A percentile compares a stretch with the other conserved stretches of the same genome.
phyloP scores from a whole-genome alignment of 768 basidiomycete genomes.

The Termitomyces sp. region DNA sequence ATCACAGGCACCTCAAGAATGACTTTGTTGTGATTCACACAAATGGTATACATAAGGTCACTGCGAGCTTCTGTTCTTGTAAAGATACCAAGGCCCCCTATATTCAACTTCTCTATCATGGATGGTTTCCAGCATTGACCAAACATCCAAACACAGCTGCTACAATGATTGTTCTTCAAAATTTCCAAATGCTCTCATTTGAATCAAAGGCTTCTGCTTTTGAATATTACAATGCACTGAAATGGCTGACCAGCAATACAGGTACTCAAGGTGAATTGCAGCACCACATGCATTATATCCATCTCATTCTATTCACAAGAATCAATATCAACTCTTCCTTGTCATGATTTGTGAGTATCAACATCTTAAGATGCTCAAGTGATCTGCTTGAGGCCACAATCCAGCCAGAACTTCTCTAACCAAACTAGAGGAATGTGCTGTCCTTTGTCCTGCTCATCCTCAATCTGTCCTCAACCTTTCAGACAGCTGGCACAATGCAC shows the following conservation, averaged over 20 bases:
- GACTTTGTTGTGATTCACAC: constrained; percentile 24
- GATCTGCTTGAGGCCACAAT: constrained; percentile 23
- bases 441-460: constrained; percentile 32
- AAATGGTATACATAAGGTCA: constrained; percentile 25
- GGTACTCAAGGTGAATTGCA: too few relatives aligned
- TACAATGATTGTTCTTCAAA: constrained; percentile 21
- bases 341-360: constrained; percentile 18
- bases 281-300: background rate
- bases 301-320: constrained; percentile 3
- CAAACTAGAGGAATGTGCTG: constrained; percentile 19
- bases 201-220: constrained; percentile 23
- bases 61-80: constrained; percentile 29
- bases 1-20: constrained; percentile 11
- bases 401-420: constrained; percentile 16
- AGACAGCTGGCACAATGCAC: constrained; percentile 16
- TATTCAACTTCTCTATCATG: constrained; percentile 26
- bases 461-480: constrained; percentile 26
- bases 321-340: constrained; percentile 18
- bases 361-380: constrained; percentile 21
- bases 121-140: constrained; percentile 21
- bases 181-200: constrained; percentile 24
- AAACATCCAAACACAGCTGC: constrained; percentile 22
- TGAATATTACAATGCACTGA: constrained; percentile 22
- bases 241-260: constrained; percentile 10
- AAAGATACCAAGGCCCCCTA: background rate